Evolutionary conservation across 2,329 filamentous ascomycete genomes (phyloP), one percentile per base, ranked within the genome.

Genomic region (Parascedosporium putredinis): DNA sequence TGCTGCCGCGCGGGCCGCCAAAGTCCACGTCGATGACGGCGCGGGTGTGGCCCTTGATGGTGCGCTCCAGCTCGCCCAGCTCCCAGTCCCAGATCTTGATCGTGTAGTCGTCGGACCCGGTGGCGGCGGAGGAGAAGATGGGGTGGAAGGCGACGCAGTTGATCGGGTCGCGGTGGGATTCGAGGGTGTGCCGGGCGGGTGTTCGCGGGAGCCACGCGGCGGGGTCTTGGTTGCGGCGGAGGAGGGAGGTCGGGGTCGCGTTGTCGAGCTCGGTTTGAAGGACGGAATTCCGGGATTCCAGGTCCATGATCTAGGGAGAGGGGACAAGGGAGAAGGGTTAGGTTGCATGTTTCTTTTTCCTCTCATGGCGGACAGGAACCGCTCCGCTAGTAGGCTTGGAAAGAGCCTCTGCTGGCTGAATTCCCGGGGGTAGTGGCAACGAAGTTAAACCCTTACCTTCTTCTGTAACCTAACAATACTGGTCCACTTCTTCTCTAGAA

Each of bases 71-170:
- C 66, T 96, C 90, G 45, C 91, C 91, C 22, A 94, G 69, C 60
- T 96, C 90, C 86, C 89, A 96, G 61, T 96, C 90, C 90, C 90
- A 96, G 50, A 96, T 90, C 61, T 96, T 96, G 64, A 97, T 95
- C 6, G 86, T 95, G 50, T 81, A 86, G 65, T 96, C 91, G 64
- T 95, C 90, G 7, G 89, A 94, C 14, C 87, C 90, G 0, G 88
- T 93, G 8, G 90, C 91, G 20, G 96, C 73, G 4, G 87, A 91
- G 8, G 88, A 91, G 67, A 95, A 96, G 27, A 93, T 76, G 0
- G 90, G 90, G 63, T 96, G 90, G 62, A 96, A 96, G 14, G 90
- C 90, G 51, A 96, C 82, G 60, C 88, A 90, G 51, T 84, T 95
- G 52, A 96, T 82, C 12, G 87, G 79, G 22, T 81, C 73, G 58